Conservation (phyloP, 2,329 filamentous ascomycete genomes). For the Aspergillus sp. region DNA sequence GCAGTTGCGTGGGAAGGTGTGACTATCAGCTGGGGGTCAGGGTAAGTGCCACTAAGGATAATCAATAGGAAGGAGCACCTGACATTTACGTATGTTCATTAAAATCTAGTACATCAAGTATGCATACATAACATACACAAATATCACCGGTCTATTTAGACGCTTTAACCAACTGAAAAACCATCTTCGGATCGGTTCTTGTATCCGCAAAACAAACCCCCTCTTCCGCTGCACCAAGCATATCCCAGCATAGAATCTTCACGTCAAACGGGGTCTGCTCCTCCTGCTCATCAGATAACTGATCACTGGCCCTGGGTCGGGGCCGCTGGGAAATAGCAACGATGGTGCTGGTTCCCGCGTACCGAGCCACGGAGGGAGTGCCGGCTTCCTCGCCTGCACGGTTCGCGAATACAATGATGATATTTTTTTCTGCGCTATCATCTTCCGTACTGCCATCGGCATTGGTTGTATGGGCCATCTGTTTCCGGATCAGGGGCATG, state of each 20-base stretch:
- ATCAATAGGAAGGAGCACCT: not conserved
- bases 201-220: slow-evolving; percentile 50
- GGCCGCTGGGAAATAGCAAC: slow-evolving; percentile 38
- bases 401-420: slow-evolving; percentile 50
- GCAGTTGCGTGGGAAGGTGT: no score
- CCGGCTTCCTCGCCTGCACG: slow-evolving; percentile 44
- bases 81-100: not conserved
- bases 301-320: not conserved
- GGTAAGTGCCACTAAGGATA: no score
- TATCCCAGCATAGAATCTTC: slow-evolving; percentile 47
- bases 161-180: slow-evolving; percentile 33
- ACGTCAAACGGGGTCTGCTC: slow-evolving; percentile 27
- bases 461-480: slow-evolving; percentile 28
- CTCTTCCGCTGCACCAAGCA: slow-evolving; percentile 46
- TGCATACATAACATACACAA: not conserved
- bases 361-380: slow-evolving; percentile 40
- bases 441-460: slow-evolving; percentile 20
- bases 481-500: slow-evolving; percentile 47
- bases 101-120: not conserved
- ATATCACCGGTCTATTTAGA: not conserved
- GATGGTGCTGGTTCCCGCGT: slow-evolving; percentile 51
- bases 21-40: no score
- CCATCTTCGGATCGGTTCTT: slow-evolving; percentile 38
- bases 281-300: slow-evolving; percentile 10
- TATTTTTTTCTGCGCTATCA: slow-evolving; percentile 27